Evolutionary conservation across 2,329 filamentous ascomycete species (phyloP).

Genomic region (Escovopsis sp.): DNA sequence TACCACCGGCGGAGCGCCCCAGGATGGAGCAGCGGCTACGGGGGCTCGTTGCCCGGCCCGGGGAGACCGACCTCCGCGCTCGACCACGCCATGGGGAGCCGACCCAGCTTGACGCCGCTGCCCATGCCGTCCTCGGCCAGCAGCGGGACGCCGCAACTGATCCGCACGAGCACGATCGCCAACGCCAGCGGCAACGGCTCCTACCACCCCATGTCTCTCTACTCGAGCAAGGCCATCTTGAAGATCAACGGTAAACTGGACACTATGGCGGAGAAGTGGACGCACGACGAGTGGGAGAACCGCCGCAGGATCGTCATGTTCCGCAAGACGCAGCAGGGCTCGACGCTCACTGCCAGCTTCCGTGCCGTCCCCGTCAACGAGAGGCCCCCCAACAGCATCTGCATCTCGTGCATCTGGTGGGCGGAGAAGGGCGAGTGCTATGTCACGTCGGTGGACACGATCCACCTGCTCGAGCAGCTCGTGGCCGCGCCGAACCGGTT

Average conservation of each 20-base stretch:
- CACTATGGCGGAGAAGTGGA: slow-evolving; percentile 73
- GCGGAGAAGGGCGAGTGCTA: slow-evolving; percentile 80
- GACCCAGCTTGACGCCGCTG: slow-evolving; percentile 33
- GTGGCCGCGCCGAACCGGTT: slow-evolving; percentile 64
- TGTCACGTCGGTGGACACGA: slow-evolving; percentile 94
- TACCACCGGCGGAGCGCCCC: slow-evolving; percentile 25
- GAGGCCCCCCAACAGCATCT: slow-evolving; percentile 69
- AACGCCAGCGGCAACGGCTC: slow-evolving; percentile 24
- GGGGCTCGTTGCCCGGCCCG: slow-evolving; percentile 24
- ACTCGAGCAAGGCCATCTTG: slow-evolving; percentile 69
- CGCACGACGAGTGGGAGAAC: slow-evolving; percentile 61
- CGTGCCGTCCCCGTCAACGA: slow-evolving; percentile 65
- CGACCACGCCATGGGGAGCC: slow-evolving; percentile 26
- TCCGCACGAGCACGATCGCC: slow-evolving; percentile 41
- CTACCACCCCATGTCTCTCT: slow-evolving; percentile 69
- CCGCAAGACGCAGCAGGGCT: slow-evolving; percentile 65
- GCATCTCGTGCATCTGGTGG: slow-evolving; percentile 97
- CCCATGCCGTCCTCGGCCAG: slow-evolving; percentile 29
- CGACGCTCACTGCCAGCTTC: slow-evolving; percentile 69
- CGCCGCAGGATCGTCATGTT: slow-evolving; percentile 82
- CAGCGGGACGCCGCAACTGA: slow-evolving; percentile 30
- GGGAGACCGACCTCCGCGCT: slow-evolving; percentile 27
- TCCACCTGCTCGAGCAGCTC: slow-evolving; percentile 82
- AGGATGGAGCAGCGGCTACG: slow-evolving; percentile 30
- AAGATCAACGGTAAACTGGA: slow-evolving; percentile 79